These are phyloP conservation scores for Mycosphaerella arachidis DNA, from an alignment of 2,329 filamentous ascomycete species.

Conservation along the genomic window DNA sequence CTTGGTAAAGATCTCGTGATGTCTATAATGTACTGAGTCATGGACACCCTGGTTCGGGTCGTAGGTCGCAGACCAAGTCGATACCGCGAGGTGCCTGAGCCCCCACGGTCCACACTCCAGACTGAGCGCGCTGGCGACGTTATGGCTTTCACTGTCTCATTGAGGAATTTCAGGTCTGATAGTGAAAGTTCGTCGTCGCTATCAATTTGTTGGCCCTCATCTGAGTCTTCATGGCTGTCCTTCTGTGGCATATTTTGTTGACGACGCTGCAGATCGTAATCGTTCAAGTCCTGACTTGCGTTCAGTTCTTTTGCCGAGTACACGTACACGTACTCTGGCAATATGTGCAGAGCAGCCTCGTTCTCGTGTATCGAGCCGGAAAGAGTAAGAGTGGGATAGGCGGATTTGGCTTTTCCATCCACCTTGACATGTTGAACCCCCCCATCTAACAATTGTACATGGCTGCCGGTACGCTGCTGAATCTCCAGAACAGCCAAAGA, in stretches of 20 bases:
- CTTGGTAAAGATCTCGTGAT: not conserved
- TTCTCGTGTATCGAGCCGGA: slow-evolving; percentile 1
- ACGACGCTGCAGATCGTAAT: slow-evolving; percentile 1
- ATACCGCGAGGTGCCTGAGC: not conserved
- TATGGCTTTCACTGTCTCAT: not conserved
- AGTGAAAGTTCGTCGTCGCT: not conserved
- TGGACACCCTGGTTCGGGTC: not conserved
- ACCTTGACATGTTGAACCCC: not conserved
- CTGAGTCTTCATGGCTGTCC: not conserved
- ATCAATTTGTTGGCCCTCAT: not conserved
- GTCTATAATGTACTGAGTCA: not conserved
- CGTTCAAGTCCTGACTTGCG: not conserved
- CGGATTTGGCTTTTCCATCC: not conserved
- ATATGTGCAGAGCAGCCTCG: slow-evolving; percentile 1
- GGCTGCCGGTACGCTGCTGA: slow-evolving; percentile 29
- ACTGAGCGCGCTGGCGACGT: slow-evolving; percentile 2
- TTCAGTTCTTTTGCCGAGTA: not conserved
- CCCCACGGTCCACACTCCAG: slow-evolving; percentile 9
- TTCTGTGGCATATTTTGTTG: not conserved
- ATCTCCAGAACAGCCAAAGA: slow-evolving; percentile 25
- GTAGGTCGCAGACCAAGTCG: not conserved
- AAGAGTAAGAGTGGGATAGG: not conserved
- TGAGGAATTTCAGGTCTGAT: not conserved
- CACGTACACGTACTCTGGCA: slow-evolving; percentile 6
- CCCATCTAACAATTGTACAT: slow-evolving; percentile 19